Evolutionary conservation across 257 asterid genomes (phyloP), one percentile per base, ranked within the genome.

Genomic region (Petunia secreta): DNA sequence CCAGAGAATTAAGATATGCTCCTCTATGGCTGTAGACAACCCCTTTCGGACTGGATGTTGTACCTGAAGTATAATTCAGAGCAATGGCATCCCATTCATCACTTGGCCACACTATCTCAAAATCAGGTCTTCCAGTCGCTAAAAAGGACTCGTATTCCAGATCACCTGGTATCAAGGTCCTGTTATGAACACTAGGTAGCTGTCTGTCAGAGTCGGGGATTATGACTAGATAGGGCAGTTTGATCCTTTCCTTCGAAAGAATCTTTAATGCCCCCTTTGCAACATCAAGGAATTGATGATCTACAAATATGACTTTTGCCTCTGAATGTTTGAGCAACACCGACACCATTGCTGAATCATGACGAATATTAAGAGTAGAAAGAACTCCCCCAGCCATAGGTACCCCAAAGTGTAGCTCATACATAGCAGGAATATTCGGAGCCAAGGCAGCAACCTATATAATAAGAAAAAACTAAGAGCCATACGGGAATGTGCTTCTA

Each of bases 31-130:
- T 59, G 43, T 62, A 60, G 25, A 78, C 38, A 15, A 78, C 81
- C 3, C 81, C 81, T 34, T 78, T 78, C 10, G 81, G 81, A 16
- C 54, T 44, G 4, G 81, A 78, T 10, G 81, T 78, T 36, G 81
- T 78, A 14, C 81, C 75, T 13, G 81, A 78, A 37, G 81, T 78
- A 67, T 78, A 78, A 63, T 78, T 78, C 81, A 78, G 38, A 10
- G 81, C 6, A 43, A 78, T 63, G 15, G 75, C 63, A 39, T 48
- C 63, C 81, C 40, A 78, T 43, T 78, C 81, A 66, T 62, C 75
- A 36, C n/a, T 69, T 10, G 77, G 77, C 77, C 77, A 46, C 25
- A 46, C 59, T 69, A 69, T 52, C 77, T 69, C 25, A 69, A 69
- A 69, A 46, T 69, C 25, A 9, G 77, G 25, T 36, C 40, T 46